Evolutionary conservation across 306 rosid species (phyloP).

Genomic region (Quercus agrifolia): DNA sequence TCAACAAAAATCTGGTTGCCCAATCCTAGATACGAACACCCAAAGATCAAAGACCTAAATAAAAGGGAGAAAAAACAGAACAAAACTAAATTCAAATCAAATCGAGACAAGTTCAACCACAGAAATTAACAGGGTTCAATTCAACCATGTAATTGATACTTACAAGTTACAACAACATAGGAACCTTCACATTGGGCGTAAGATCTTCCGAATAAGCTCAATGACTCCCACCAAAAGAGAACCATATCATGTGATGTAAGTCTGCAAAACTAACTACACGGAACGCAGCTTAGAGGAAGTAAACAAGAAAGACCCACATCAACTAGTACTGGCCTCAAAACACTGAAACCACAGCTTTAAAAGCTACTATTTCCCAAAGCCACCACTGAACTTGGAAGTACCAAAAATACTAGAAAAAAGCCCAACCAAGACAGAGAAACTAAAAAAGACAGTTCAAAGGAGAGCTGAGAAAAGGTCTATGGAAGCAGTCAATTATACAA

Average conservation of each 20-base stretch:
- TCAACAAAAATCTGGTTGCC: not conserved
- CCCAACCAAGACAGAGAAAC: conserved; percentile 45
- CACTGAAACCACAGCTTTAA: conserved; percentile 40
- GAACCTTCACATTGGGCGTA: conserved; percentile 15
- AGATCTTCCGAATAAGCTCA: not conserved
- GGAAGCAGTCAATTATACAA: conserved; percentile 53
- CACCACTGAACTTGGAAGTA: conserved; percentile 52
- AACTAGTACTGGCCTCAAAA: conserved; percentile 28
- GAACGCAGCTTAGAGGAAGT: conserved; percentile 7
- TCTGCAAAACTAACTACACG: conserved; percentile 1
- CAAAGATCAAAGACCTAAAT: conserved; percentile 13
- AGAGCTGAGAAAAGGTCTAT: conserved; percentile 43
- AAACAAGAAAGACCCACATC: conserved; percentile 22
- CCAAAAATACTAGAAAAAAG: conserved; percentile 53
- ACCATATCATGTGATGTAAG: conserved; percentile 6
- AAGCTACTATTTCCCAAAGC: conserved; percentile 80
- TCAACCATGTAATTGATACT: not conserved
- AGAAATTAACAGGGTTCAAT: no score
- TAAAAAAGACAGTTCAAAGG: conserved; percentile 51
- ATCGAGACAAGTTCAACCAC: not conserved
- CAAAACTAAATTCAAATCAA: conserved; percentile 13
- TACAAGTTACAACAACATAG: not conserved
- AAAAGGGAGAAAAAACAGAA: not conserved
- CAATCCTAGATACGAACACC: conserved; percentile 11
- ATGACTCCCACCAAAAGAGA: conserved; percentile 4